A percentile compares a stretch with the other conserved stretches of the same genome.
phyloP scores from a whole-genome alignment of 2,329 filamentous ascomycete genomes.

The Fusarium sublunatum region DNA sequence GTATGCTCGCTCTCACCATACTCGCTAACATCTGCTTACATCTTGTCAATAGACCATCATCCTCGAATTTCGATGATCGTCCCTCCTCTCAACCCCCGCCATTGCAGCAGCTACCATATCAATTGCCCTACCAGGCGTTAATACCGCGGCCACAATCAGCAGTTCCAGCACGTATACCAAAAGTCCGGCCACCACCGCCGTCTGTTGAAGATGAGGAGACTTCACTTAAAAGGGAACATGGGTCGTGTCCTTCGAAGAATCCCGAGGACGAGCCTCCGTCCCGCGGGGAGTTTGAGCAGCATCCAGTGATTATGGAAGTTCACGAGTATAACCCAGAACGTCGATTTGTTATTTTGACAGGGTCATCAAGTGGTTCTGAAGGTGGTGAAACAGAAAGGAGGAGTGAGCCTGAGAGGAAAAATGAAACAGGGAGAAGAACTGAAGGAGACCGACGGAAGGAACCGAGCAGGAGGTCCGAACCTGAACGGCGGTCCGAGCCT shows the following conservation, averaged over 20 bases:
- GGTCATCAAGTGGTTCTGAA: slow-evolving; percentile 43
- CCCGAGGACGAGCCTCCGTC: slow-evolving; percentile 67
- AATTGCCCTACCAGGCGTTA: slow-evolving; percentile 36
- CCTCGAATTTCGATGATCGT: slow-evolving; percentile 33
- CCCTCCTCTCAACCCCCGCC: slow-evolving; percentile 31
- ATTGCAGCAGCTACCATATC: slow-evolving; percentile 27
- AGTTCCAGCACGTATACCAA: slow-evolving; percentile 34
- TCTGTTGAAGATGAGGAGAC: slow-evolving; percentile 76
- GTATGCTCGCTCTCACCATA: slow-evolving; percentile 36
- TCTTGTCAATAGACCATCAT: slow-evolving; percentile 27
- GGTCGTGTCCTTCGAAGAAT: slow-evolving; percentile 46
- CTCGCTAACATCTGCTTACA: slow-evolving; percentile 27
- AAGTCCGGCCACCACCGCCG: slow-evolving; percentile 68
- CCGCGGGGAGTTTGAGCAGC: slow-evolving; percentile 75
- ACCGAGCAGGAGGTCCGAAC: slow-evolving; percentile 9
- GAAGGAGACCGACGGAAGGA: slow-evolving; percentile 14
- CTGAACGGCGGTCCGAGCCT: slow-evolving; percentile 38
- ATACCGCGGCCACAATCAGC: slow-evolving; percentile 32
- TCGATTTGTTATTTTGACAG: slow-evolving; percentile 70
- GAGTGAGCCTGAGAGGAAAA: slow-evolving; percentile 12
- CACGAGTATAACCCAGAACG: slow-evolving; percentile 70
- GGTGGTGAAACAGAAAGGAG: slow-evolving; percentile 45
- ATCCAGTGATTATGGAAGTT: slow-evolving; percentile 73
- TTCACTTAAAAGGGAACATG: slow-evolving; percentile 71
- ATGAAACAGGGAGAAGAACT: slow-evolving; percentile 12